Evolutionary conservation across 1,139 yeast species (phyloP).

Genomic region (Magnusiomyces tetraspermus): DNA sequence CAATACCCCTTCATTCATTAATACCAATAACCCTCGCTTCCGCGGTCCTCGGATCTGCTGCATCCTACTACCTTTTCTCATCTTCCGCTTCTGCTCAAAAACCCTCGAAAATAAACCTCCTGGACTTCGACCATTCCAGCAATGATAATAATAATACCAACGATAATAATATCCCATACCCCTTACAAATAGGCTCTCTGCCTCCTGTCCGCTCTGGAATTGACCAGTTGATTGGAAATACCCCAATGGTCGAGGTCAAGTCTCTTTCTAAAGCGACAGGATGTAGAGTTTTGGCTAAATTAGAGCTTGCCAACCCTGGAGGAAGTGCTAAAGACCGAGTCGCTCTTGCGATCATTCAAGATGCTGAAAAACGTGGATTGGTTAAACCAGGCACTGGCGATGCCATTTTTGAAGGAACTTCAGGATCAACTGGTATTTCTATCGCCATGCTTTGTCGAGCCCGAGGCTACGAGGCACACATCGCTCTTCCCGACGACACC

Average conservation of each 20-base stretch:
- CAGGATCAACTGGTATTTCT: slow-evolving; percentile 93
- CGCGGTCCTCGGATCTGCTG: not conserved
- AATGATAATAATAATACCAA: not conserved
- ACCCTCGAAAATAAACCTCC: not conserved
- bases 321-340: slow-evolving; percentile 95
- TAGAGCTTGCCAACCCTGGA: slow-evolving; percentile 83
- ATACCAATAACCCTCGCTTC: not conserved
- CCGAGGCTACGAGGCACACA: slow-evolving; percentile 79
- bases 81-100: not conserved
- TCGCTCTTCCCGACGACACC: slow-evolving; percentile 93
- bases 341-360: slow-evolving; percentile 71
- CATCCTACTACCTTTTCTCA: not conserved
- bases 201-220: slow-evolving; percentile 32
- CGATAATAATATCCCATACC: not conserved
- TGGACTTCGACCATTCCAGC: not conserved
- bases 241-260: slow-evolving; percentile 71
- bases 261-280: slow-evolving; percentile 72
- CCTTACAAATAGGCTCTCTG: not conserved
- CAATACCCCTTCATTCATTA: not conserved
- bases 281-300: slow-evolving; percentile 74
- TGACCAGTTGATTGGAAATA: slow-evolving; percentile 72
- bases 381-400: slow-evolving; percentile 53
- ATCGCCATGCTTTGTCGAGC: slow-evolving; percentile 83
- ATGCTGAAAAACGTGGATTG: slow-evolving; percentile 52
- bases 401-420: slow-evolving; percentile 83